These are phyloP conservation scores for Aspergillus sclerotialis DNA, from an alignment of 2,329 filamentous ascomycete species.

Conservation along the genomic window DNA sequence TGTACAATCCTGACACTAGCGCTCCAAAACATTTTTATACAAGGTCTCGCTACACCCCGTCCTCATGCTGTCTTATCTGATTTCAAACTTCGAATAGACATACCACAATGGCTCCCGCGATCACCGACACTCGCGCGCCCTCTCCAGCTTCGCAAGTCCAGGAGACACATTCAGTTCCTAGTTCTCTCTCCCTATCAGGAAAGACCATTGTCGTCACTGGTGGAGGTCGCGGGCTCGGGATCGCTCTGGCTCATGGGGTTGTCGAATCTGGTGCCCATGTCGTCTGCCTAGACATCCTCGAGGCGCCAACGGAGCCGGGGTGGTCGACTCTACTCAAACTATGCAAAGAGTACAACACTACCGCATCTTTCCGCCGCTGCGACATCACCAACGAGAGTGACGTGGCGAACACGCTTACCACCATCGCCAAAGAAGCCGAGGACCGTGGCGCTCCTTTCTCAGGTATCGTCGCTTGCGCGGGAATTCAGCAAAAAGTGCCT, in stretches of 20 bases:
- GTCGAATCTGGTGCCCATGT: slow-evolving; percentile 46
- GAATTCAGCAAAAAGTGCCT: slow-evolving; percentile 43
- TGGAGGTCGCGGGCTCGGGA: slow-evolving; percentile 45
- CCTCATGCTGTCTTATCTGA: no score
- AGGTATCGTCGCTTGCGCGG: slow-evolving; percentile 47
- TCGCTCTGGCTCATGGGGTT: slow-evolving; percentile 44
- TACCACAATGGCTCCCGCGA: no score
- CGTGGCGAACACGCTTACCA: no score
- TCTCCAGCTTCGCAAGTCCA: no score
- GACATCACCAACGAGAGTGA: slow-evolving; percentile 45
- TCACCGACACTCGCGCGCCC: no score
- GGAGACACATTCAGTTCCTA: no score
- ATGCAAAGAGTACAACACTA: slow-evolving; percentile 27
- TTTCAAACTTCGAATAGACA: no score
- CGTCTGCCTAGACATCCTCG: slow-evolving; percentile 43
- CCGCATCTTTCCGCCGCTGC: slow-evolving; percentile 38
- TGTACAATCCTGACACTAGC: no score
- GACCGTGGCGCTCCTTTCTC: no score
- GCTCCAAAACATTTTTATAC: no score
- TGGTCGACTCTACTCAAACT: slow-evolving; percentile 40
- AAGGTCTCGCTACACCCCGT: no score
- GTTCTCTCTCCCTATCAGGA: slow-evolving; percentile 41
- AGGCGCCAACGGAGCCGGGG: slow-evolving; percentile 23
- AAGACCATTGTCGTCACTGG: slow-evolving; percentile 42
- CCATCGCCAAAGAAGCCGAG: no score